Base-by-base conservation (phyloP, 139 green algal genomes). In the Tetradesmus lagerheimii region DNA sequence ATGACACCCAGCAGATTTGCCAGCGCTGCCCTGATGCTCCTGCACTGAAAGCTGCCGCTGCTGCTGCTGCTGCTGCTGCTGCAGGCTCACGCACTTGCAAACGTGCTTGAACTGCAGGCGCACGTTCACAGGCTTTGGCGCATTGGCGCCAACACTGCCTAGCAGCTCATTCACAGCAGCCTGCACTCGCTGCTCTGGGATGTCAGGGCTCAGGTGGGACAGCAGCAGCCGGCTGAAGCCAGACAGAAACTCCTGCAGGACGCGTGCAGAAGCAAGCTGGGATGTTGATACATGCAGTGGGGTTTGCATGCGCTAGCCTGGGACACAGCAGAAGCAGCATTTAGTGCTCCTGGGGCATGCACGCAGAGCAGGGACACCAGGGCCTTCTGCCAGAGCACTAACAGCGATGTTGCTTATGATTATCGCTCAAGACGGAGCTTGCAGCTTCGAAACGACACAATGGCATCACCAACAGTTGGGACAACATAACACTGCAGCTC, bases 21-120 rank as follows among this genome's bases (percentile, higher is more conserved):
- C 23, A 14, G 15, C 25, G 39, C 41, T 38, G 43, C 29, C n/a
- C n/a, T n/a, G n/a, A n/a, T n/a, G n/a, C n/a, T n/a, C n/a, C n/a
- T n/a, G n/a, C n/a, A n/a, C n/a, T n/a, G n/a, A n/a, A n/a, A 27
- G 35, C 11, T 31, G 39, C 37, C 27, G 37, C 35, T 53, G 35
- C 76, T 53, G 76, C 23, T 16, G 11, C 35, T 57, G 76, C 37
- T 50, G 35, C 37, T 45, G 37, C 18, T 86, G 29, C 41, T 6
- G 47, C 80, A 87, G 9, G n/a, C 35, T 37, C 4, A 91, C 88
- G 64, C 43, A 91, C 88, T 75, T 87, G 88, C 88, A 91, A 0
- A 83, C 71, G 80, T 91, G 88, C 67, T 84, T 88, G 50, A 86
- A 91, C 67, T 91, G 80, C 64, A 91, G 43, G 29, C 80, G 80